Base-by-base conservation (phyloP, 495 filamentous ascomycete species). In the Penicillium herquei region DNA sequence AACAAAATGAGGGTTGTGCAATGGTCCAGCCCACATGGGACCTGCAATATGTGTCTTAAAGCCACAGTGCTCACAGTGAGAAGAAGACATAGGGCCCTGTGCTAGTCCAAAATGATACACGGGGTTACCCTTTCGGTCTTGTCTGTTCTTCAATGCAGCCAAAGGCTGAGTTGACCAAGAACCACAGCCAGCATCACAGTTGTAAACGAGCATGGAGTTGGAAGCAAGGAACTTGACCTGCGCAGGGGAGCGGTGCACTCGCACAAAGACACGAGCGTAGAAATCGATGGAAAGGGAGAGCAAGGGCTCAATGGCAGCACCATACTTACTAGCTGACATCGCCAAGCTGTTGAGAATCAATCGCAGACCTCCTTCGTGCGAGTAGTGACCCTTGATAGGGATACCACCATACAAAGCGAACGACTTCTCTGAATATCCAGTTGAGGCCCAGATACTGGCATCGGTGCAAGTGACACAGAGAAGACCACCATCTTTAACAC, bases 381-480 rank as follows among this genome's bases (percentile, higher is more conserved):
- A 91, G 63, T 89, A 87, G 32, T 78, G 70, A 3, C 91, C 91
- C 70, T 94, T 96, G 31, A 90, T 70, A 0, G 95, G 91, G 12
- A 90, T 69, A 14, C 94, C 94, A 10, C 95, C 94, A 63, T 99
- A 99, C 16, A 96, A 78, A 0, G 93, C 82, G 65, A 86, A 98
- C 12, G 89, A 83, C 72, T 99, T 99, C 67, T 99, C 94, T 0
- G 87, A 84, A 64, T 96, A 98, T 26, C 92, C 90, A 40, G 86
- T 86, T 0, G 94, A 98, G 0, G 94, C 94, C 81, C 90, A 98
- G 12, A 98, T 88, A 11, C 86, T 90, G 6, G 92, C 89, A 73
- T 99, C 94, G 0, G 94, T 99, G 70, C 94, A 98, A 7, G 94
- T 99, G 16, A 98, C 86, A 69, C 92, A 97, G 7, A 99, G 81